phyloP scores from a whole-genome alignment of 176 grass and related monocot species.

The Leersia perrieri region DNA sequence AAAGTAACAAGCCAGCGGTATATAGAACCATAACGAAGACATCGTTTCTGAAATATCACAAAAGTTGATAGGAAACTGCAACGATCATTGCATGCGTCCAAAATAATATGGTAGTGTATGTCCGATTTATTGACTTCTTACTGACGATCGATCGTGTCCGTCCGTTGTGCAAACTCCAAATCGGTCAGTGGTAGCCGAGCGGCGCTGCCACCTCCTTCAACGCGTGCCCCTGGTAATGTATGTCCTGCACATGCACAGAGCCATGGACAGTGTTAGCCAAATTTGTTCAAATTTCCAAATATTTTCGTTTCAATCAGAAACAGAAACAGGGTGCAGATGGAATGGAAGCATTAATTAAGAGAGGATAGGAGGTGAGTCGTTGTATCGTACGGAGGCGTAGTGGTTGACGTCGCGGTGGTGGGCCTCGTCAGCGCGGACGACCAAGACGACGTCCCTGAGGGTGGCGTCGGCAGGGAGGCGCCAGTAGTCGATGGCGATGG shows the following conservation, averaged over 20 bases:
- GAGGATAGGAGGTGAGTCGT: too few species aligned
- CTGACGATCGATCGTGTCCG: background rate
- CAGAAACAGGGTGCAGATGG: too few species aligned
- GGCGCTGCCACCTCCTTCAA: conserved; percentile 32
- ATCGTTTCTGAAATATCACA: background rate
- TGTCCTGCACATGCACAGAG: conserved; percentile 17
- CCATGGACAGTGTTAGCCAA: background rate
- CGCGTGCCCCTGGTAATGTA: conserved; percentile 38
- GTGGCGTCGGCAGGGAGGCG: conserved; percentile 61
- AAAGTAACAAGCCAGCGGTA: background rate
- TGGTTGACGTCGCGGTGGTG: conserved; percentile 82
- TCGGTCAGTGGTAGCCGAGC: conserved; percentile 33
- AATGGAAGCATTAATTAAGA: too few species aligned
- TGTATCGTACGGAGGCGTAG: conserved; percentile 72
- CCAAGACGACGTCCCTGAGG: conserved; percentile 65
- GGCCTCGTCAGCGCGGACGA: conserved; percentile 74
- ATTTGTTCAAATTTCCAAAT: background rate
- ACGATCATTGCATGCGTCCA: conserved; percentile 17
- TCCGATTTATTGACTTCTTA: background rate
- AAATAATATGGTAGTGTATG: background rate
- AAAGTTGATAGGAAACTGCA: background rate
- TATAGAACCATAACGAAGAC: background rate
- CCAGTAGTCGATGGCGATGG: conserved; percentile 85
- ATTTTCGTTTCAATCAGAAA: too few species aligned
- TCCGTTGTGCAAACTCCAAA: background rate